Evolutionary conservation across 2,329 filamentous ascomycete genomes (phyloP), one percentile per base, ranked within the genome.

Genomic region (Aspergillus sojae): DNA sequence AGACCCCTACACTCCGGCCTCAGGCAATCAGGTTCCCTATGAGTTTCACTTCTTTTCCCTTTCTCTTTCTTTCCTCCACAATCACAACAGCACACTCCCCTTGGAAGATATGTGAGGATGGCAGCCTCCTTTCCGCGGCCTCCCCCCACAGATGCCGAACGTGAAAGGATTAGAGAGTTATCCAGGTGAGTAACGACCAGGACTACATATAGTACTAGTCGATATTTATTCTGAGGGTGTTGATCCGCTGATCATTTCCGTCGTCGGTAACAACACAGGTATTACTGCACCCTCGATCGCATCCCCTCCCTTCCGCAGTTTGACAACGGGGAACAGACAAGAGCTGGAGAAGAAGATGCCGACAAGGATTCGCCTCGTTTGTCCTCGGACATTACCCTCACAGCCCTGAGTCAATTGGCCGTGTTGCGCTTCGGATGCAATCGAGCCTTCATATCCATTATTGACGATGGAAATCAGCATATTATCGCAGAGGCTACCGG

Each of bases 401-500:
- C 82, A 1, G 81, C 82, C 14, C 78, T 86, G 60, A 81, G 82
- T 14, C 82, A 85, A 68, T 77, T 86, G 7, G 83, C 78, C 1
- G 74, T 79, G 9, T 76, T 81, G 64, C 77, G 79, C 36, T 74
- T 84, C 9, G 73, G 77, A 26, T 79, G 77, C 11, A 72, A 71
- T n/a, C 77, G 81, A 30, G 74, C 79, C 2, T 71, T 84, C 30
- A 77, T 86, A 57, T 85, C 83, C 4, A 72, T 86, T 32, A 83
- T 86, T 65, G 83, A 85, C 62, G 71, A 71, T 9, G 71, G 76
- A 1, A 69, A 77, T 58, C 81, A 85, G 63, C 69, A 84, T 63
- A 72, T 86, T 39, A 75, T 86, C 26, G 82, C 83, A 62, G 84
- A 86, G 62, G 82, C 83, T 14, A 82, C 81, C 0, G 74, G 76